Base-by-base conservation (phyloP, 2,329 filamentous ascomycete species). In the Polytolypa hystricis region DNA sequence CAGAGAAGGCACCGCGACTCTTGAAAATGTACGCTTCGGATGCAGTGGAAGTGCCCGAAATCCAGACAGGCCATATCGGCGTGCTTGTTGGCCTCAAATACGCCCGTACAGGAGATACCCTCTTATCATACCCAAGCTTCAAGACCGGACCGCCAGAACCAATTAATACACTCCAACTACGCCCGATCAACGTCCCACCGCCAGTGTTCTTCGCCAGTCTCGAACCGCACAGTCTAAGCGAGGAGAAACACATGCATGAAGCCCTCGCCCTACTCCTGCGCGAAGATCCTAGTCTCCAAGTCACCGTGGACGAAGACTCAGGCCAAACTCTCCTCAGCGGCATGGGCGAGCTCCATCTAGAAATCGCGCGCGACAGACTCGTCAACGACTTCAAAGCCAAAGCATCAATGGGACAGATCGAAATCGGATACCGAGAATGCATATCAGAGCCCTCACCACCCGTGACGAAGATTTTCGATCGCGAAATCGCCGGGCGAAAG, bases 181-280 rank as follows among this genome's bases (percentile, higher is more conserved):
- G 85, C 11, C 85, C 91, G 0, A 91, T 93, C 18, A 74, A 83
- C 41, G 84, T 95, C 0, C 89, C 91, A 1, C 86, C 91, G 0
- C 86, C 91, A 0, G 91, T 98, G 0, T 94, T 95, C 53, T 98
- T 96, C 57, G 80, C 93, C n/a, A 84, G 87, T 42, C 79, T 96
- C 18, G 89, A 96, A 45, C 84, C 77, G 12, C 64, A 85, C 47
- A 80, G 84, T 48, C 65, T 84, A 20, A 73, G 80, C 20, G 85
- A 87, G 46, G 82, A 86, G 49, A 87, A 86, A 48, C 74, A 80
- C 40, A 74, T 98, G 4, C 75, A 84, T 38, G 75, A 81, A 4
- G 80, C 81, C 1, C 66, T 98, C 4, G 73, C 77, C 4, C 74
- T 91, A 33, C 72, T 94, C 4, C 74, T 93, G 0, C 71, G 91